Evolutionary conservation across 345 rosid genomes (phyloP).

Genomic region (Arabidopsis suecica): DNA sequence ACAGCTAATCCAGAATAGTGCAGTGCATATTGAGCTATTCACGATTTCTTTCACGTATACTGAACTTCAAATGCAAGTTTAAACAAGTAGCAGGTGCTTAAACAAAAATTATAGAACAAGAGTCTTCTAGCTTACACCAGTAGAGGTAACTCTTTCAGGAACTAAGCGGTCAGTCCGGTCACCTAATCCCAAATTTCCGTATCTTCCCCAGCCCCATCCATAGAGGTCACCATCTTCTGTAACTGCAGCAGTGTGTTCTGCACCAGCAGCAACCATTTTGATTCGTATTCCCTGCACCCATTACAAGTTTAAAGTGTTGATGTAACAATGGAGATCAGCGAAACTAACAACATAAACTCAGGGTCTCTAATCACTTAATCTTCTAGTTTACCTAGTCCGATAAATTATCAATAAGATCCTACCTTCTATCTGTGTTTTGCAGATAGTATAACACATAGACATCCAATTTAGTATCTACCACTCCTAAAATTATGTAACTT

Average conservation of each 20-base stretch:
- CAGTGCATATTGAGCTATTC: neutral
- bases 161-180: constrained; percentile 89
- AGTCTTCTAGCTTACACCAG: constrained; percentile 59
- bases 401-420: constrained; percentile 13
- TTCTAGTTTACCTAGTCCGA: constrained; percentile 19
- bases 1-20: constrained; percentile 5
- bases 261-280: constrained; percentile 96
- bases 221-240: constrained; percentile 90
- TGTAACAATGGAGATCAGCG: constrained; percentile 10
- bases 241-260: constrained; percentile 96
- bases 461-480: constrained; percentile 10
- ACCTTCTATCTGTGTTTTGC: constrained; percentile 20
- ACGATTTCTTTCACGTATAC: neutral
- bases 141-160: constrained; percentile 76
- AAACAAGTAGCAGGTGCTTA: constrained; percentile 6
- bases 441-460: constrained; percentile 14
- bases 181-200: constrained; percentile 97
- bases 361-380: neutral
- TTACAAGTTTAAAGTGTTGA: constrained; percentile 28
- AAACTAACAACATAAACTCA: constrained; percentile 39
- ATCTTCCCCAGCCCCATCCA: constrained; percentile 99
- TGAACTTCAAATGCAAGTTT: constrained; percentile 18
- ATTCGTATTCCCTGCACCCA: constrained; percentile 68
- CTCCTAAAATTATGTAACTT: constrained; percentile 1
- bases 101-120: constrained; percentile 13